Evolutionary conservation across 306 rosid genomes (phyloP), one percentile per base, ranked within the genome.

Genomic region (Arachis stenosperma): DNA sequence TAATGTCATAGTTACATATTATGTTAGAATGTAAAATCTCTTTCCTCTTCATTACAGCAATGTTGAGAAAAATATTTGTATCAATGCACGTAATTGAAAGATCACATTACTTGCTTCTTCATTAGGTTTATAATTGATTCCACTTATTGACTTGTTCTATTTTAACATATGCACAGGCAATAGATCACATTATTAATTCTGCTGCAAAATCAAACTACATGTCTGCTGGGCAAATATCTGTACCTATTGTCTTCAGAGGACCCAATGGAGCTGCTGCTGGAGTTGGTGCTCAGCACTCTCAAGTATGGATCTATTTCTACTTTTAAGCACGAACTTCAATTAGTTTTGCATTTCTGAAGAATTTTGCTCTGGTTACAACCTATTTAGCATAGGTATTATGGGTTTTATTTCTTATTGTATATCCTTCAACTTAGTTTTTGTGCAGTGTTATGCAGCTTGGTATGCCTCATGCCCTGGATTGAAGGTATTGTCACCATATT

Each of bases 231-330:
- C 94, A 91, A 86, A 90, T 95, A 69, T 65, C 83, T 65, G 99
- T 95, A 44, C 98, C 99, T 48, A 91, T 95, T 66, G 99, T 95
- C 70, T 95, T 95, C 73, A 90, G 99, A 86, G 99, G 99, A 69
- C 99, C 99, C 71, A 95, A 91, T 56, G 99, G 99, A 75, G 99
- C 99, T 70, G 99, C 99, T 74, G 90, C 99, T 70, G 99, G 99
- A 56, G 99, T 95, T 81, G 99, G 98, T 81, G 99, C 99, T 48
- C 99, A 95, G 83, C 99, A 95, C 83, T 95, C 99, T 86, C 99
- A 91, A 8, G 98, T 94, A 89, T 52, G 86, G 72, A 67, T 81
- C 69, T 53, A 65, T 76, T 71, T 82, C 27, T 61, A 61, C 39
- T 62, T 70, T 40, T 62, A 47, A 33, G 37, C 30, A 56, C 41